Evolutionary conservation across 2,329 filamentous ascomycete genomes (phyloP).

Genomic region (Zopfia rhizophila): DNA sequence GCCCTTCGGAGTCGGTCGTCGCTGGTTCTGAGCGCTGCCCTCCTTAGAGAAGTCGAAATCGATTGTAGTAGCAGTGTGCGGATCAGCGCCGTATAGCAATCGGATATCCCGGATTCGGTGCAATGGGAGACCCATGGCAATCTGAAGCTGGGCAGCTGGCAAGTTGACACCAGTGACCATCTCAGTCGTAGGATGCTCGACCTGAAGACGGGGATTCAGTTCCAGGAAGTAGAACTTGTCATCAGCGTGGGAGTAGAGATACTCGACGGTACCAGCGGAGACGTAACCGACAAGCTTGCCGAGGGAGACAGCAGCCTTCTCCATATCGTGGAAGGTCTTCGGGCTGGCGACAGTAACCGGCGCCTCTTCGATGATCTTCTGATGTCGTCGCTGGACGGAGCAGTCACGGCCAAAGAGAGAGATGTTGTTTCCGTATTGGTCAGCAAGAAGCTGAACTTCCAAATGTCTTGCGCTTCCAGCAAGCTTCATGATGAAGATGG

Average conservation of each 20-base stretch:
- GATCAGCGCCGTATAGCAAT: conserved; percentile 93
- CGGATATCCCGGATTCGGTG: conserved; percentile 97
- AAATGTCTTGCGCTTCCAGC: conserved; percentile 95
- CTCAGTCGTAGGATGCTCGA: conserved; percentile 98
- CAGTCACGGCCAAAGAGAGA: conserved; percentile 98
- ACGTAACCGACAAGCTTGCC: conserved; percentile 97
- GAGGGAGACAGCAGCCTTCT: conserved; percentile 92
- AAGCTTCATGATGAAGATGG: conserved; percentile 99
- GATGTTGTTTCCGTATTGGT: conserved; percentile 99
- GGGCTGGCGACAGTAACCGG: conserved; percentile 95
- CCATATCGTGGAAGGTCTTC: conserved; percentile 93
- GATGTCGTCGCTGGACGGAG: conserved; percentile 96
- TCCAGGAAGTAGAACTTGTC: conserved; percentile 99
- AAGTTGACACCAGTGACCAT: conserved; percentile 99
- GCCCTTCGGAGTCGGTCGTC: conserved; percentile 90
- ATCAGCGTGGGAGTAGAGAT: conserved; percentile 96
- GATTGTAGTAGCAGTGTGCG: conserved; percentile 84
- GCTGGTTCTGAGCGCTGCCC: conserved; percentile 83
- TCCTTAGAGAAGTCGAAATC: conserved; percentile 96
- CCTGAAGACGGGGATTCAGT: conserved; percentile 97
- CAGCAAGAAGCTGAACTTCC: conserved; percentile 95
- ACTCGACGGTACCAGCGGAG: conserved; percentile 98
- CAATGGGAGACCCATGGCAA: conserved; percentile 97
- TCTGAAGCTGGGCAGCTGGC: conserved; percentile 95
- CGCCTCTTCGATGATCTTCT: conserved; percentile 99